Evolutionary conservation across 2,329 filamentous ascomycete species (phyloP), one percentile per base, ranked within the genome.

Genomic region (Purpureocillium lavendulum): DNA sequence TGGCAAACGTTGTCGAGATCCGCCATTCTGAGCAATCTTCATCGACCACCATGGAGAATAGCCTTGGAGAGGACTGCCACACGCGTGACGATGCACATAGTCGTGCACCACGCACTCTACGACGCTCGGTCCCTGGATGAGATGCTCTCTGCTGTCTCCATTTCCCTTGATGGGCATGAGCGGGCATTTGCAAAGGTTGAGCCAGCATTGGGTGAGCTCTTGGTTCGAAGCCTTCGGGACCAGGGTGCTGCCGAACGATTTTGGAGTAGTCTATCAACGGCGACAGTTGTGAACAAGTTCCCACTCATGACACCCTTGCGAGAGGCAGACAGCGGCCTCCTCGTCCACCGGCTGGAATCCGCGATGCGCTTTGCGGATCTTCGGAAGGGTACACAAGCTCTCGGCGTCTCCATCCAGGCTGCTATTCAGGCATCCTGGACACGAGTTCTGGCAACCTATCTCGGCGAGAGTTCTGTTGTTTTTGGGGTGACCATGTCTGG

Each of bases 401-500:
- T 68, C 1, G 78, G 79, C n/a, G 68, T 83, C n/a, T 86, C 86
- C 0, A 58, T 94, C 11, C 87, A 94, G 58, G 80, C 82, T 4
- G 73, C 78, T 2, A 74, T 86, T 0, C 84, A 94, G 56, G 82
- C 80, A 3, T 76, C 85, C 2, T 96, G 89, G 89, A 73, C 82
- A 3, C 71, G 79, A 7, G 53, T 96, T 1, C 67, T 96, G 1
- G 71, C 84, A 1, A 75, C 80, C 0, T 95, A 95, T 51, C 71
- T 81, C 12, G 88, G 87, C 2, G 87, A 95, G 53, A 53, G 64
- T 3, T 71, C 71, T 6, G 80, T 92, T 1, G 81, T 82, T 0
- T 94, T 92, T 55, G 90, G 89, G 0, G 70, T 84, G 12, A 85
- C 89, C 1, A 67, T 95, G 7, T 89, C 89, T 8, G 87, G 87